phyloP scores from a whole-genome alignment of 257 asterid species.

The Solanum medicagineum region DNA sequence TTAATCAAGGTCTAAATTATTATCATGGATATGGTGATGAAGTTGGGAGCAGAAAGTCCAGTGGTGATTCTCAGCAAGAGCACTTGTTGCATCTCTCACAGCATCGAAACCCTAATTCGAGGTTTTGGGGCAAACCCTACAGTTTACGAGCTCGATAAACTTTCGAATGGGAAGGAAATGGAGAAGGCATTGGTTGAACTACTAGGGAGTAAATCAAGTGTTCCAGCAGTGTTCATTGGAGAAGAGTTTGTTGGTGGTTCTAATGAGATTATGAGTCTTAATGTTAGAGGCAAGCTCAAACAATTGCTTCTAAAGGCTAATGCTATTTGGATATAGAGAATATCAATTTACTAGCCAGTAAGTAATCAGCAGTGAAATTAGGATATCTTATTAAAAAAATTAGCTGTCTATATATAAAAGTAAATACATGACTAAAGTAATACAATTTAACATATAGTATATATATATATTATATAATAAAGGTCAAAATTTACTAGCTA shows the following conservation, averaged over 20 bases:
- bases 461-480: background rate
- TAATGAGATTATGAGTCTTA: background rate
- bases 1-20: background rate
- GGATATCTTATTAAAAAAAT: background rate
- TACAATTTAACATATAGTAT: background rate
- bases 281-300: background rate
- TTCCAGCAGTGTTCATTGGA: background rate
- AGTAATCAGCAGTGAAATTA: background rate
- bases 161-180: background rate
- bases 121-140: background rate
- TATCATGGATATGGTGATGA: background rate
- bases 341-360: background rate
- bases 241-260: background rate
- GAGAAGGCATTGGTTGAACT: background rate
- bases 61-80: background rate
- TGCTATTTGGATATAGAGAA: background rate
- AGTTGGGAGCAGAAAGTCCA: background rate
- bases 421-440: background rate
- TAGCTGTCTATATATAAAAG: background rate
- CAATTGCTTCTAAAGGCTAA: background rate
- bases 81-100: background rate
- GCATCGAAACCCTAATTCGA: background rate
- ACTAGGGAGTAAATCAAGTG: background rate
- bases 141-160: background rate
- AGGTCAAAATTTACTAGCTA: background rate